Evolutionary conservation across 2,329 filamentous ascomycete species (phyloP).

Genomic region (Fusarium sp.): DNA sequence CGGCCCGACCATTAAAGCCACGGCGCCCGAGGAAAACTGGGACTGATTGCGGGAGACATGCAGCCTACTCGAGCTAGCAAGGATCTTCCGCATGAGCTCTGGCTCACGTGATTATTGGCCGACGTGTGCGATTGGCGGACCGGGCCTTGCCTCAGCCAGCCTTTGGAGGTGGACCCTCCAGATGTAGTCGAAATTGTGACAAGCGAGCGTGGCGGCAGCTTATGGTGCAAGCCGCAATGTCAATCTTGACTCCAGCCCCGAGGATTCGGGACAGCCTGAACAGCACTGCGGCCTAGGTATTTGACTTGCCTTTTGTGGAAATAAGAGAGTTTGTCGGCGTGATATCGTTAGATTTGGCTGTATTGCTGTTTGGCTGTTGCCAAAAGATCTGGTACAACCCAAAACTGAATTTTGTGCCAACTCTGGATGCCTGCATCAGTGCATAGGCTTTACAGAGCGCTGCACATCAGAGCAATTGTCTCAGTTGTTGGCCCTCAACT

Average conservation of each 20-base stretch:
- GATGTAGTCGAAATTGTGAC: conserved; percentile 34
- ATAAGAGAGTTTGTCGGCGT: conserved; percentile 36
- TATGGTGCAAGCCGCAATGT: conserved; percentile 28
- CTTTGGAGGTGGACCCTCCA: conserved; percentile 38
- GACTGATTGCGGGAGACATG: conserved; percentile 49
- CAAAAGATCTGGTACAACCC: background rate
- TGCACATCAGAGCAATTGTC: background rate
- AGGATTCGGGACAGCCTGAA: conserved; percentile 26
- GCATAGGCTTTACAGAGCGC: background rate
- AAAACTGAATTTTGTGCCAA: background rate
- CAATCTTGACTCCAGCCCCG: conserved; percentile 40
- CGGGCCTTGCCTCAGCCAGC: conserved; percentile 49
- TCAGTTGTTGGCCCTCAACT: conserved; percentile 8
- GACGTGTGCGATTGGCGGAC: conserved; percentile 56
- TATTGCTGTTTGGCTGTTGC: conserved; percentile 12
- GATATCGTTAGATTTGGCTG: conserved; percentile 20
- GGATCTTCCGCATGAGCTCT: conserved; percentile 50
- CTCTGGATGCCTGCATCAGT: background rate
- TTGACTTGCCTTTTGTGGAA: background rate
- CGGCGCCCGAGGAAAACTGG: conserved; percentile 46
- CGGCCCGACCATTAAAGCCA: conserved; percentile 36
- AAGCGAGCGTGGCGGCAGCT: conserved; percentile 32
- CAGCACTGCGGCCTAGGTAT: background rate
- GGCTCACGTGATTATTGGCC: conserved; percentile 50
- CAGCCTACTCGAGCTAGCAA: conserved; percentile 48